These are phyloP conservation scores for Cerrena zonata DNA, from an alignment of 1,284 basidiomycete species.

Conservation along the genomic window DNA sequence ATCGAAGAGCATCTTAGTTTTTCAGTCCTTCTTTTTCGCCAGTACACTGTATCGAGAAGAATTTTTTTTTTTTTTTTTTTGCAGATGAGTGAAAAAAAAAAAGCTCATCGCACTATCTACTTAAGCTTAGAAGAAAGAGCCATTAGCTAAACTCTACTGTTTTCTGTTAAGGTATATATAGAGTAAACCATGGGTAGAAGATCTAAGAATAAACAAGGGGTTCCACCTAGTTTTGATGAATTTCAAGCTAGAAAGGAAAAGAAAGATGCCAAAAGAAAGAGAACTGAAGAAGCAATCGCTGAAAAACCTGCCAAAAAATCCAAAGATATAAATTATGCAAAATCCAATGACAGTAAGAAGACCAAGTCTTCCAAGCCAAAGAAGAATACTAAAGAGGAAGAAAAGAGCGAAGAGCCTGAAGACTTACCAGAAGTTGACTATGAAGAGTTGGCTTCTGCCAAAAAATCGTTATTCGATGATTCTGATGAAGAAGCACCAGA, in stretches of 20 bases:
- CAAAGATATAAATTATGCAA: constrained; percentile 51
- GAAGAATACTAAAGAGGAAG: constrained; percentile 15
- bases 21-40: too few species aligned
- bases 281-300: constrained; percentile 41
- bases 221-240: constrained; percentile 59
- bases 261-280: constrained; percentile 44
- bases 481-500: constrained; percentile 17
- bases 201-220: constrained; percentile 84
- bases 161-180: too few species aligned
- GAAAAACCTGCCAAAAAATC: constrained; percentile 48
- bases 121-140: too few species aligned
- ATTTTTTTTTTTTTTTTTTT: too few species aligned
- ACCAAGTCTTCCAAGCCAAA: constrained; percentile 19
- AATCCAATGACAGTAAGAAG: constrained; percentile 37
- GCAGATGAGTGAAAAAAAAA: too few species aligned
- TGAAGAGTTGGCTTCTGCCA: not conserved
- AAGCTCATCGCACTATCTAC: too few species aligned
- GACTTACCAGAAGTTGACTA: constrained; percentile 49
- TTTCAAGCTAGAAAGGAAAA: constrained; percentile 21
- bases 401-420: constrained; percentile 51
- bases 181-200: constrained; percentile 77
- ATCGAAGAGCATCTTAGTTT: too few species aligned
- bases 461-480: constrained; percentile 10
- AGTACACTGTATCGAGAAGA: too few species aligned
- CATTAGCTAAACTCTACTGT: too few species aligned